A percentile compares a stretch with the other conserved stretches of the same genome.
Evolutionary conservation across 176 grass and related monocot species (phyloP).

Genomic region (Calamus simplicifolius): DNA sequence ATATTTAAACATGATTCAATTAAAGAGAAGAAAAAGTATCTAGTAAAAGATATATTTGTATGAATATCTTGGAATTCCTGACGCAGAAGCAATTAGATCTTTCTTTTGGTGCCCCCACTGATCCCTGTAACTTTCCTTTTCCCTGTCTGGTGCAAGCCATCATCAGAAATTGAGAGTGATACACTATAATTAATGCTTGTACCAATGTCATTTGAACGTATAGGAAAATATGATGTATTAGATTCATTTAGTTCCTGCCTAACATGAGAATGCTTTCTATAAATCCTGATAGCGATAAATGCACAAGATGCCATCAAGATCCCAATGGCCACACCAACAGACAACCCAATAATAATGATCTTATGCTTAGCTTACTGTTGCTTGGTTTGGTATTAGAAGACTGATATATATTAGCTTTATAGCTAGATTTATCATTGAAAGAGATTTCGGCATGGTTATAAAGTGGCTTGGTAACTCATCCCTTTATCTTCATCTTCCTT

Average conservation of each 20-base stretch:
- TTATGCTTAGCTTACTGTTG: constrained; percentile 28
- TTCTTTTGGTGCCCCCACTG: constrained; percentile 22
- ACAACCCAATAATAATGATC: constrained; percentile 36
- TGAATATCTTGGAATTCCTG: no score
- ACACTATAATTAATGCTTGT: constrained; percentile 44
- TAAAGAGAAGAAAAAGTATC: no score
- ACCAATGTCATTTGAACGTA: constrained; percentile 36
- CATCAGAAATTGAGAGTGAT: constrained; percentile 56
- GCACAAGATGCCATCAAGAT: constrained; percentile 34
- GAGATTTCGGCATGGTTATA: no score
- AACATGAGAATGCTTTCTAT: constrained; percentile 21
- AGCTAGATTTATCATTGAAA: no score
- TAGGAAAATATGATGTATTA: constrained; percentile 27
- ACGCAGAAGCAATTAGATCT: no score
- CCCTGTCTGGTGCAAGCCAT: neutral
- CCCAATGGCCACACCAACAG: constrained; percentile 30
- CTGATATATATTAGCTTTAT: no score
- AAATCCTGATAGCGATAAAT: constrained; percentile 42
- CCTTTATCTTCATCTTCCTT: no score
- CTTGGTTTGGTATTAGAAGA: no score
- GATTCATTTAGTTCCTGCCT: constrained; percentile 26
- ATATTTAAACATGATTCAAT: no score
- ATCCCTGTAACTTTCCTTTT: constrained; percentile 27
- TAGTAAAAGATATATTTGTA: no score
- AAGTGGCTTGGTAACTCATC: no score